phyloP scores from a whole-genome alignment of 495 filamentous ascomycete species.

The Neurospora sp. region DNA sequence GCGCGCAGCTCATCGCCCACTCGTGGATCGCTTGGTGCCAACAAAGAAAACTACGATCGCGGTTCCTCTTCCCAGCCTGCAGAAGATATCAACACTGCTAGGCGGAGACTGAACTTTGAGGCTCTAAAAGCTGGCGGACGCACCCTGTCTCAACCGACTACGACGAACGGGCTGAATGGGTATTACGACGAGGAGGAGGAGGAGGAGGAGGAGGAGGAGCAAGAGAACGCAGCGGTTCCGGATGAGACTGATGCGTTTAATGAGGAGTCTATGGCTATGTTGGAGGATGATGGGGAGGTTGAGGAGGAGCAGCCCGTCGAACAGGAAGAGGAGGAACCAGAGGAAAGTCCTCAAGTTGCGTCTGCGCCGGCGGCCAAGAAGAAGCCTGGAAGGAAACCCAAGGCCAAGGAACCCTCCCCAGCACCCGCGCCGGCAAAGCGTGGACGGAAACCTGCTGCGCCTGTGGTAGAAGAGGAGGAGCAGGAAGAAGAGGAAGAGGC shows the following conservation, averaged over 20 bases:
- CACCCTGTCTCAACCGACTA: conserved; percentile 14
- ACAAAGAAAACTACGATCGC: conserved; percentile 11
- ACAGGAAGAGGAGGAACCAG: conserved; percentile 10
- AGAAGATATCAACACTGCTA: conserved; percentile 1
- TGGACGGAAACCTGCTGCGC: neutral
- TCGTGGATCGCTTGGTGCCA: conserved; percentile 18
- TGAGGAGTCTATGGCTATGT: conserved; percentile 29
- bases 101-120: conserved; percentile 34
- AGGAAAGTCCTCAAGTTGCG: conserved; percentile 1
- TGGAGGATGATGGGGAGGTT: conserved; percentile 16
- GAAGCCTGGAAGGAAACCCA: neutral
- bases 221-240: neutral
- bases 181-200: neutral
- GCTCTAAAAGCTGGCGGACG: conserved; percentile 10
- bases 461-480: conserved; percentile 14
- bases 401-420: neutral
- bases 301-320: conserved; percentile 6
- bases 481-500: conserved; percentile 9
- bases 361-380: neutral
- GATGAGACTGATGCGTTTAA: conserved; percentile 8
- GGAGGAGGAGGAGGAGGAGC: conserved; percentile 8
- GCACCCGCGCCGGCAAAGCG: neutral
- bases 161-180: neutral
- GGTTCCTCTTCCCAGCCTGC: conserved; percentile 12
- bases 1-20: conserved; percentile 35